A percentile compares a stretch with the other conserved stretches of the same genome.
phyloP scores from a whole-genome alignment of 768 basidiomycete species.

The Hericium coralloides region DNA sequence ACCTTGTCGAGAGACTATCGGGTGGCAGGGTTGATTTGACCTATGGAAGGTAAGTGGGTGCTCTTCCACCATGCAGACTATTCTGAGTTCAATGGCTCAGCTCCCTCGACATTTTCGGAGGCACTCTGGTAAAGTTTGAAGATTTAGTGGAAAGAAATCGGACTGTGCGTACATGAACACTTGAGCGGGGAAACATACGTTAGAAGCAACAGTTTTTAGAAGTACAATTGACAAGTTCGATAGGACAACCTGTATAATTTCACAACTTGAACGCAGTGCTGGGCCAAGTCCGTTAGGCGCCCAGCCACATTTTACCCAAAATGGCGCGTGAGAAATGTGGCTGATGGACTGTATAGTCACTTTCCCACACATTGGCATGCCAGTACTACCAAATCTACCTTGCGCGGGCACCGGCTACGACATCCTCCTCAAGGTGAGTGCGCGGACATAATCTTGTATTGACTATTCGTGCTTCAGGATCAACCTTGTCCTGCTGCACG shows the following conservation, averaged over 20 bases:
- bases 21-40: constrained; percentile 81
- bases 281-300: too few species aligned
- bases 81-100: constrained; percentile 19
- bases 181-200: neutral
- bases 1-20: constrained; percentile 72
- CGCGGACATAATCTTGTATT: constrained; percentile 6
- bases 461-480: neutral
- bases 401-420: constrained; percentile 19
- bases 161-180: neutral
- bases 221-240: too few species aligned
- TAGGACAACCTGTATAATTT: too few species aligned
- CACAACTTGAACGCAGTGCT: too few species aligned
- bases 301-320: neutral
- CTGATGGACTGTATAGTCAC: constrained; percentile 34
- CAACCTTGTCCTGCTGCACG: neutral
- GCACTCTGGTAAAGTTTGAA: constrained; percentile 49
- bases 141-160: constrained; percentile 32
- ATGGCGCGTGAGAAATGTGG: constrained; percentile 29
- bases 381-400: constrained; percentile 16
- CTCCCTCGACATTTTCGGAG: constrained; percentile 67
- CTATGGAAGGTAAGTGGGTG: constrained; percentile 55
- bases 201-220: neutral
- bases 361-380: constrained; percentile 20
- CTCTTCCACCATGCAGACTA: neutral
- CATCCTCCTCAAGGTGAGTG: constrained; percentile 30